Base-by-base conservation (phyloP, 2,329 filamentous ascomycete species). In the Aureobasidium sp. region DNA sequence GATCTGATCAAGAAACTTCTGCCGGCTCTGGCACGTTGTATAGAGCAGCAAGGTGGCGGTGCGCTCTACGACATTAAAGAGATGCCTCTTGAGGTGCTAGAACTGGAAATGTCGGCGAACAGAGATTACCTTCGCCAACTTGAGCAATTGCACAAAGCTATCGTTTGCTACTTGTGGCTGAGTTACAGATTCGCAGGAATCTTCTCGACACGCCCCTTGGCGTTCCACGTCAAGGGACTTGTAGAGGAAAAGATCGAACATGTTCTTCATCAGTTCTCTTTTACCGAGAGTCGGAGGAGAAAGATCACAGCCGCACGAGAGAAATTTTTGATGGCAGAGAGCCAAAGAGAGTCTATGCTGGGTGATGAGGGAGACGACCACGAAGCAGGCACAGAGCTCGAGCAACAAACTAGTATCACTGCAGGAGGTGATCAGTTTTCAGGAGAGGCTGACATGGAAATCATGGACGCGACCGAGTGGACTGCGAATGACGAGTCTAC, bases 81-180 rank as follows among this genome's bases (percentile, higher is more conserved):
- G 60, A 75, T 97, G 7, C 80, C 88, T 25, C 76, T 99, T 1
- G 87, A 92, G 64, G 71, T 87, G 2, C 79, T 97, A 3, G 89
- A 96, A 63, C 62, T 76, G 27, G 68, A 74, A 0, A 70, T 78
- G 1, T 75, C 74, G 0, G 70, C 71, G 0, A 71, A 73, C 15
- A 74, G 80, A 57, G 71, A 77, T 0, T 89, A 90, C 65, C 78
- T 99, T 11, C 76, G 78, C 59, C 74, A 78, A 9, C 77, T 97
- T 21, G 94, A 99, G 71, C 72, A 77, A 3, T 79, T 99, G 17
- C 94, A 99, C 75, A 89, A 89, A 67, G 79, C 84, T 29, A 77
- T 99, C 38, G 90, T 93, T 46, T 77, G 92, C 49, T 99, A 97
- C 70, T 80, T 95, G 1, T 99, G 94, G 94, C 79, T 99, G 17